These are phyloP conservation scores for Irpex rosettiformis DNA, from an alignment of 1,284 basidiomycete genomes.

Conservation along the genomic window DNA sequence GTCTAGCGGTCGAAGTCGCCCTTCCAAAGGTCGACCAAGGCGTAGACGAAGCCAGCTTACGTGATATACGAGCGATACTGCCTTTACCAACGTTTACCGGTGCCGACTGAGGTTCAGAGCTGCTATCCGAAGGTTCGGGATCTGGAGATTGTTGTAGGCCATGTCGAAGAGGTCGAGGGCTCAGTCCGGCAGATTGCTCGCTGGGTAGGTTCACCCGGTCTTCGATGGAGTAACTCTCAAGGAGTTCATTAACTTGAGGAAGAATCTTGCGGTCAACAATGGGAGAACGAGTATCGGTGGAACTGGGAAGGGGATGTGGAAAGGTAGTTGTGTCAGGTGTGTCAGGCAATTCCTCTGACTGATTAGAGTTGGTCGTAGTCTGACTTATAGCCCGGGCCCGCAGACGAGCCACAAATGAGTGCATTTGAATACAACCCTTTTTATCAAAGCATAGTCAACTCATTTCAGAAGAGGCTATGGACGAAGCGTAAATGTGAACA, in stretches of 20 bases:
- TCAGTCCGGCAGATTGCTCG: constrained; percentile 15
- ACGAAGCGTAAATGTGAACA: too few relatives aligned
- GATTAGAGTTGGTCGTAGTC: constrained; percentile 20
- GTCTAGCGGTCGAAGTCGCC: constrained; percentile 8
- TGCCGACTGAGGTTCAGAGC: neutral
- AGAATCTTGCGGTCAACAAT: constrained; percentile 19
- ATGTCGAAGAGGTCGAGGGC: constrained; percentile 17
- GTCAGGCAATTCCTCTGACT: constrained; percentile 10
- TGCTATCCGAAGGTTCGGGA: neutral
- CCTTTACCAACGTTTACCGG: constrained; percentile 14
- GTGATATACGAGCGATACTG: constrained; percentile 24
- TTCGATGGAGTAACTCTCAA: constrained; percentile 20
- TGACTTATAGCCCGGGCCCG: constrained; percentile 31
- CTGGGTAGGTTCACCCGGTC: neutral
- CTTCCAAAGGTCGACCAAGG: constrained; percentile 45
- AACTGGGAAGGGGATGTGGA: neutral
- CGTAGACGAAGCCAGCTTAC: constrained; percentile 24
- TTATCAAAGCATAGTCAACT: neutral
- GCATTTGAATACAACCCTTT: constrained; percentile 21
- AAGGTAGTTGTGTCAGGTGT: constrained; percentile 5
- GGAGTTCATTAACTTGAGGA: constrained; percentile 22
- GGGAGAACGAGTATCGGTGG: neutral
- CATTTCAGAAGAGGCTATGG: too few relatives aligned
- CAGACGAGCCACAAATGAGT: constrained; percentile 35
- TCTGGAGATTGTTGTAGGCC: neutral